phyloP scores from a whole-genome alignment of 192 early-diverging fungal genomes.

The Backusella tarrabulga region DNA sequence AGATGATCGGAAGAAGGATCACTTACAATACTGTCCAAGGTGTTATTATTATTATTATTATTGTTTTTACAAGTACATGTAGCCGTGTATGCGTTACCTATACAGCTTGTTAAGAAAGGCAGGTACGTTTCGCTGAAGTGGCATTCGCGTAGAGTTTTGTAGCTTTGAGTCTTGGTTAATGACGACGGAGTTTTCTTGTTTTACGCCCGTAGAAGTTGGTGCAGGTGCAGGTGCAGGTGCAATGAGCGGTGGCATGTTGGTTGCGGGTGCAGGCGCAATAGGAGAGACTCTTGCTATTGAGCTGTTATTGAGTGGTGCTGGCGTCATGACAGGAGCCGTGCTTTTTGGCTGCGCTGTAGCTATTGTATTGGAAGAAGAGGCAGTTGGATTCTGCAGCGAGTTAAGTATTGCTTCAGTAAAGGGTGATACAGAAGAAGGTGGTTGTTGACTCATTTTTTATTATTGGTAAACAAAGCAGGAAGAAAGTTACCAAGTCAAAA shows the following conservation, averaged over 20 bases:
- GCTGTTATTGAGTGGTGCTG: not conserved
- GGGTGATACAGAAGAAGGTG: not conserved
- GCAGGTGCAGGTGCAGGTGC: not conserved
- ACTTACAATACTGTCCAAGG: constrained; percentile 77
- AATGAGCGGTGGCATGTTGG: not conserved
- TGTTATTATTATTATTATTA: not conserved
- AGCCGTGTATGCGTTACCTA: constrained; percentile 48
- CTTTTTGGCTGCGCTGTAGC: too few species aligned
- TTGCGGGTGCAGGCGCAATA: not conserved
- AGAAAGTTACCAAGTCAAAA: not conserved
- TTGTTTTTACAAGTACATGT: not conserved
- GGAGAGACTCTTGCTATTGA: not conserved
- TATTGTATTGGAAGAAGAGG: not conserved
- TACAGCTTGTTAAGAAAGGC: constrained; percentile 93
- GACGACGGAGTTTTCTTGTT: too few species aligned
- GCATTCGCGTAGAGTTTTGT: not conserved
- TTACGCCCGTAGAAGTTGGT: not conserved
- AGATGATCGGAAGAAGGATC: constrained; percentile 77
- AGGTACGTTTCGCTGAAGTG: constrained; percentile 57
- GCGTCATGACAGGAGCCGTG: not conserved
- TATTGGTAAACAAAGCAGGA: not conserved
- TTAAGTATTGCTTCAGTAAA: not conserved
- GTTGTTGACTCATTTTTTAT: not conserved
- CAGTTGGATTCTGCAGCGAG: not conserved
- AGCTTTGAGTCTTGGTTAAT: not conserved